Evolutionary conservation across 1,284 basidiomycete genomes (phyloP).

Genomic region (Hortiboletus rubellus): DNA sequence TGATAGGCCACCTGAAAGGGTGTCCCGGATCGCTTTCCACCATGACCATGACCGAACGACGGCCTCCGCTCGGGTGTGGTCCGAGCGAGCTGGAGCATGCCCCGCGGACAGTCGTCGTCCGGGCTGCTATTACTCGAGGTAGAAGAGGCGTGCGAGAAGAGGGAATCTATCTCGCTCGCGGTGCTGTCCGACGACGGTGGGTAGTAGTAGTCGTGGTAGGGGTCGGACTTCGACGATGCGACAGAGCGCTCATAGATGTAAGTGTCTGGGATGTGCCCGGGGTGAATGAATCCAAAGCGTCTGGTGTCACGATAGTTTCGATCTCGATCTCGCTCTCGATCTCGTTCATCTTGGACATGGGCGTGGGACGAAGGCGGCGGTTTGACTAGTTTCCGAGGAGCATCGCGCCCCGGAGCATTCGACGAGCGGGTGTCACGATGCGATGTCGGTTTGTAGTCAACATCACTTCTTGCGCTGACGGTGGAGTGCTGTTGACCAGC

Average conservation of each 20-base stretch:
- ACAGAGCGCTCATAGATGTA: slow-evolving; percentile 60
- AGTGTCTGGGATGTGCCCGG: slow-evolving; percentile 43
- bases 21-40: slow-evolving; percentile 24
- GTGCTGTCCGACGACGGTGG: slow-evolving; percentile 45
- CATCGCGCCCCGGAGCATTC: slow-evolving; percentile 19
- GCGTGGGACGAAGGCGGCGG: slow-evolving; percentile 29
- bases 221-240: slow-evolving; percentile 52
- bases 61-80: slow-evolving; percentile 26
- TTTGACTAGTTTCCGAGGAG: slow-evolving; percentile 30
- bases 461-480: slow-evolving; percentile 41
- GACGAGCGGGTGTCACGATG: slow-evolving; percentile 31
- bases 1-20: slow-evolving; percentile 29
- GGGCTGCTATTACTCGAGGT: slow-evolving; percentile 52
- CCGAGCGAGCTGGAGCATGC: slow-evolving; percentile 25
- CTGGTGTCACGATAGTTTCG: slow-evolving; percentile 29
- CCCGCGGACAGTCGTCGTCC: slow-evolving; percentile 37
- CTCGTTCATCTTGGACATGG: slow-evolving; percentile 28
- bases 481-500: slow-evolving; percentile 33
- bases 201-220: slow-evolving; percentile 42
- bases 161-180: slow-evolving; percentile 40
- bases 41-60: slow-evolving; percentile 20
- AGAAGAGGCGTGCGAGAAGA: slow-evolving; percentile 46
- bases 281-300: slow-evolving; percentile 43
- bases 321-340: slow-evolving; percentile 21
- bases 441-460: slow-evolving; percentile 41